These are phyloP conservation scores for Reutealis trisperma DNA, from an alignment of 345 rosid species.

Conservation along the genomic window DNA sequence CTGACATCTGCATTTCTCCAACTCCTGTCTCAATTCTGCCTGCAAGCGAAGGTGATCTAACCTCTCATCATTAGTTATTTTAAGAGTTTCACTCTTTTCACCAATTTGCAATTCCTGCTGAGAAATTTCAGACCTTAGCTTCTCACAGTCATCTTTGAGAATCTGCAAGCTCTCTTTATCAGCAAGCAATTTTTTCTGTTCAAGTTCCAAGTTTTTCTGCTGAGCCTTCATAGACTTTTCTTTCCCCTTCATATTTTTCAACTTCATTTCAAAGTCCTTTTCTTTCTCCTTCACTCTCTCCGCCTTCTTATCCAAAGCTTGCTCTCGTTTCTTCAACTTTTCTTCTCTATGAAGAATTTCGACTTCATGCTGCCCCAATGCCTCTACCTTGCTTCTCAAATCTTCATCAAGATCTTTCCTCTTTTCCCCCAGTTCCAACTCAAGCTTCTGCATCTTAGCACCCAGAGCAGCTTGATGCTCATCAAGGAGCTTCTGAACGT, in stretches of 20 bases:
- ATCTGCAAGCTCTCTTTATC: conserved; percentile 52
- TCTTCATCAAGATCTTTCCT: conserved; percentile 61
- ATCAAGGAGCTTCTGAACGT: conserved; percentile 64
- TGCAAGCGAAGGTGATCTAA: conserved; percentile 57
- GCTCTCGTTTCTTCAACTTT: conserved; percentile 55
- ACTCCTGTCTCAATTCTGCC: conserved; percentile 63
- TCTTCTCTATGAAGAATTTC: conserved; percentile 59
- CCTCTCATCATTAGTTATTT: conserved; percentile 62
- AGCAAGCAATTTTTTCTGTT: conserved; percentile 47
- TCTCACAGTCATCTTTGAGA: conserved; percentile 68
- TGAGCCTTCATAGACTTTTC: conserved; percentile 59
- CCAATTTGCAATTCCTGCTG: conserved; percentile 55
- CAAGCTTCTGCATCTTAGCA: conserved; percentile 55
- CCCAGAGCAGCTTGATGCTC: conserved; percentile 56
- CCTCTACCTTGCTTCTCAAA: conserved; percentile 48
- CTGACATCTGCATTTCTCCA: conserved; percentile 52
- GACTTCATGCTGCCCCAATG: conserved; percentile 46
- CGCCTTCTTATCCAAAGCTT: conserved; percentile 49
- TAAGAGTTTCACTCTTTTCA: conserved; percentile 60
- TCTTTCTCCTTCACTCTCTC: conserved; percentile 74
- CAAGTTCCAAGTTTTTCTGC: conserved; percentile 61
- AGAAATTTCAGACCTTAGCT: conserved; percentile 54
- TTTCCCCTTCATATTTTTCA: conserved; percentile 52
- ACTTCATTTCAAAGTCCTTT: conserved; percentile 60
- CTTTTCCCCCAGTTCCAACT: conserved; percentile 54